phyloP scores from a whole-genome alignment of 352 stramenopile genomes.

The Peronospora destructor region DNA sequence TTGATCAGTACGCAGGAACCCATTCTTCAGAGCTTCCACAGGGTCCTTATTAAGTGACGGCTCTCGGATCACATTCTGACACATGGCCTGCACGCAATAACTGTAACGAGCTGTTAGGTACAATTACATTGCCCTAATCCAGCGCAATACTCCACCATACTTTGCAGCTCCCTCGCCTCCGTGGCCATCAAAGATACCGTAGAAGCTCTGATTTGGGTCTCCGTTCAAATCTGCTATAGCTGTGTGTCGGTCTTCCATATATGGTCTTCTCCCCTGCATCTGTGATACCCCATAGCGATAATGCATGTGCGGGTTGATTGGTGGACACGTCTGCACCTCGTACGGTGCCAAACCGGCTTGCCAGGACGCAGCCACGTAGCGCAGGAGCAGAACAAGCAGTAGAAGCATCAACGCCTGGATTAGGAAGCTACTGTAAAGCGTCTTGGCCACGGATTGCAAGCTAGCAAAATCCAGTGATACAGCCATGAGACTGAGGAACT shows the following conservation, averaged over 20 bases:
- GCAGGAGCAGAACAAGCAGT: slow-evolving; percentile 45
- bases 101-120: slow-evolving; percentile 22
- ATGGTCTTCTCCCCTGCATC: slow-evolving; percentile 77
- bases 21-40: slow-evolving; percentile 62
- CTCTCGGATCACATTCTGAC: slow-evolving; percentile 76
- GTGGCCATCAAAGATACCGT: slow-evolving; percentile 91
- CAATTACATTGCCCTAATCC: slow-evolving; percentile 5
- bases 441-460: slow-evolving; percentile 52
- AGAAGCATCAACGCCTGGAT: slow-evolving; percentile 57
- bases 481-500: slow-evolving; percentile 29
- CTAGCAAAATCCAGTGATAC: slow-evolving; percentile 53
- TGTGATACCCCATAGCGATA: slow-evolving; percentile 80
- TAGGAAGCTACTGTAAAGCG: slow-evolving; percentile 59
- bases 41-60: slow-evolving; percentile 60
- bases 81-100: slow-evolving; percentile 79
- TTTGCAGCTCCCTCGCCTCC: slow-evolving; percentile 85
- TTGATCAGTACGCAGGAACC: slow-evolving; percentile 71
- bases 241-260: slow-evolving; percentile 89
- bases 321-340: slow-evolving; percentile 66
- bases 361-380: slow-evolving; percentile 57
- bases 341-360: slow-evolving; percentile 43
- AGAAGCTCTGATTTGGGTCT: slow-evolving; percentile 82
- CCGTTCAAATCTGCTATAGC: slow-evolving; percentile 72
- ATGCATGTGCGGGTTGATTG: slow-evolving; percentile 65
- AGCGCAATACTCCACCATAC: slow-evolving; percentile 26